Evolutionary conservation across 2,329 filamentous ascomycete genomes (phyloP).

Genomic region (Monosporascus sp.): DNA sequence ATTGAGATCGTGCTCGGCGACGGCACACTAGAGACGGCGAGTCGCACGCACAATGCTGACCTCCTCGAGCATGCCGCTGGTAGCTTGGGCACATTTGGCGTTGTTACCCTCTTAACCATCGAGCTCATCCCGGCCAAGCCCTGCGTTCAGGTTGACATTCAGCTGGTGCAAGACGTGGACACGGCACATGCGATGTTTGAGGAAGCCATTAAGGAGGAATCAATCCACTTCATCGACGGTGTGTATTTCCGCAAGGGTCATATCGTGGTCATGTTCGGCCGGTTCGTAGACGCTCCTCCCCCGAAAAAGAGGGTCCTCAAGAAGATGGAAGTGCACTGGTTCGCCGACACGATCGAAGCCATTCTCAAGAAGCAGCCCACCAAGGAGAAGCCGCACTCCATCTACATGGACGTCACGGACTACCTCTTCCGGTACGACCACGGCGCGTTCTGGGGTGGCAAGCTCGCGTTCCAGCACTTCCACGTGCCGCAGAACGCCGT

Average conservation of each 20-base stretch:
- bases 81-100: slow-evolving; percentile 49
- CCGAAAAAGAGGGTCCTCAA: slow-evolving; percentile 39
- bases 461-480: slow-evolving; percentile 46
- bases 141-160: slow-evolving; percentile 44
- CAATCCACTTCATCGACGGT: slow-evolving; percentile 50
- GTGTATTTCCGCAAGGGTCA: slow-evolving; percentile 43
- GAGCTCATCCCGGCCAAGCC: slow-evolving; percentile 41
- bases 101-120: slow-evolving; percentile 49
- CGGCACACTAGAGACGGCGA: slow-evolving; percentile 43
- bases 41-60: slow-evolving; percentile 38
- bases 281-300: slow-evolving; percentile 33
- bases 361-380: slow-evolving; percentile 20
- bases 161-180: slow-evolving; percentile 28
- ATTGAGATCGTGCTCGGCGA: slow-evolving; percentile 51
- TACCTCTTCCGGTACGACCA: slow-evolving; percentile 54
- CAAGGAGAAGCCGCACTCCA: slow-evolving; percentile 17
- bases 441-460: slow-evolving; percentile 50
- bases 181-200: slow-evolving; percentile 31
- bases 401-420: slow-evolving; percentile 40
- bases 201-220: slow-evolving; percentile 18
- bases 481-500: slow-evolving; percentile 43
- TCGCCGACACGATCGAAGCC: slow-evolving; percentile 7
- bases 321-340: slow-evolving; percentile 27
- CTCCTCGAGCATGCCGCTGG: slow-evolving; percentile 49
- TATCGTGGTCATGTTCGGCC: slow-evolving; percentile 47